Evolutionary conservation across 169 alveolate genomes (phyloP).

Genomic region (Nephromyces sp.): DNA sequence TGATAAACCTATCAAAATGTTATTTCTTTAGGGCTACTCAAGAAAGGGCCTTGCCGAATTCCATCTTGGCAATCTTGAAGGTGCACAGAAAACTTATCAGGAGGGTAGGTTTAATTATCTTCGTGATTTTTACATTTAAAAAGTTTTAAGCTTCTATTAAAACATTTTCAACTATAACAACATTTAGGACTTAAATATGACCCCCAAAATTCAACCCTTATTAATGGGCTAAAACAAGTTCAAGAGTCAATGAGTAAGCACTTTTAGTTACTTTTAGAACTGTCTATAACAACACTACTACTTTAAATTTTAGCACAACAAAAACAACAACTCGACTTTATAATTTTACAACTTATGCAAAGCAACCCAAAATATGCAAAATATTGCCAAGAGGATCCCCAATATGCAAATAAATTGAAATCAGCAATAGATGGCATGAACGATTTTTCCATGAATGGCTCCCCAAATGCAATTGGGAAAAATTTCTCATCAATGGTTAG

Average conservation of each 20-base stretch:
- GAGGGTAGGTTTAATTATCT: too few species aligned
- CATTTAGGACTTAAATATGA: neutral
- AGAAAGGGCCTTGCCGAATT: constrained; percentile 79
- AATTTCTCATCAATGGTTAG: too few species aligned
- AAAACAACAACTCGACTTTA: too few species aligned
- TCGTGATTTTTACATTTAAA: too few species aligned
- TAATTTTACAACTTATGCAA: constrained; percentile 14
- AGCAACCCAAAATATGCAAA: constrained; percentile 14
- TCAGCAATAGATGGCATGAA: too few species aligned
- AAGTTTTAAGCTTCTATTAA: neutral
- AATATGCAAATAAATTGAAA: constrained; percentile 9
- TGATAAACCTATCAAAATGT: too few species aligned
- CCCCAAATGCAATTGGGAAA: too few species aligned
- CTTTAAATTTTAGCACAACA: too few species aligned
- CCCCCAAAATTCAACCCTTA: neutral
- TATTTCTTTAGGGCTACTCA: constrained; percentile 61
- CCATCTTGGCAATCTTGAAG: constrained; percentile 45
- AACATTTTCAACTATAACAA: neutral
- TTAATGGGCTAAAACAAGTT: neutral
- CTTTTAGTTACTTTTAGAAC: too few species aligned
- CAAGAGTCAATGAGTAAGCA: too few species aligned
- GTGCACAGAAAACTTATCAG: neutral
- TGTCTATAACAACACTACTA: too few species aligned
- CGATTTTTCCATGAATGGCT: too few species aligned
- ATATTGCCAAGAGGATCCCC: constrained; percentile 33